phyloP scores from a whole-genome alignment of 805 yeast genomes.

The Sugiyamaella mastotermitis region DNA sequence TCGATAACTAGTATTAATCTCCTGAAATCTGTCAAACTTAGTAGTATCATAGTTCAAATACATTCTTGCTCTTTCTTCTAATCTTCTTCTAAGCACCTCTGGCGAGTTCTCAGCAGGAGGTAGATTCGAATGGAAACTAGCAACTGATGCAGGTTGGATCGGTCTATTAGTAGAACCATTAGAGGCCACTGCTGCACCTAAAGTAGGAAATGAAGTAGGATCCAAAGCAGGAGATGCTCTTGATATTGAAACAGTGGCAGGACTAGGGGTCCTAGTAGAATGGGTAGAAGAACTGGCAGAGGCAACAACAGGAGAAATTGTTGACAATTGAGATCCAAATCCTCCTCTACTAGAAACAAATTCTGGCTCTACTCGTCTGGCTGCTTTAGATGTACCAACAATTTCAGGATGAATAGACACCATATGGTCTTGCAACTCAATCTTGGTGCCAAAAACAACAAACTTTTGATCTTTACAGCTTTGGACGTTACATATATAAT shows the following conservation, averaged over 20 bases:
- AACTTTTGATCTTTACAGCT: conserved; percentile 82
- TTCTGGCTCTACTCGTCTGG: conserved; percentile 18
- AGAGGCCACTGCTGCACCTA: conserved; percentile 14
- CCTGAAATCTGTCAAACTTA: conserved; percentile 43
- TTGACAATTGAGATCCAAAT: conserved; percentile 58
- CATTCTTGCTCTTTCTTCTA: conserved; percentile 82
- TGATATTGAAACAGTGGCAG: conserved; percentile 4
- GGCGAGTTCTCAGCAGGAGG: conserved; percentile 26
- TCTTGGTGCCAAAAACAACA: conserved; percentile 82
- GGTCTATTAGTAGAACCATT: background rate
- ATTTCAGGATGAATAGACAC: conserved; percentile 69
- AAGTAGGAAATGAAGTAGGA: conserved; percentile 21
- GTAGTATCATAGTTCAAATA: conserved; percentile 52
- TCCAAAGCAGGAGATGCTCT: conserved; percentile 2
- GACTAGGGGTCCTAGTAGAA: conserved; percentile 7
- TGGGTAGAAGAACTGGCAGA: conserved; percentile 6
- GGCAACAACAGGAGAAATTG: conserved; percentile 35
- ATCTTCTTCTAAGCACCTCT: conserved; percentile 50
- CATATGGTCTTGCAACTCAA: conserved; percentile 86
- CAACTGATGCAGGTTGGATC: conserved; percentile 12
- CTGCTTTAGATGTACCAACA: conserved; percentile 36
- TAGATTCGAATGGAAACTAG: conserved; percentile 13
- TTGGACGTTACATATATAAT: conserved; percentile 71
- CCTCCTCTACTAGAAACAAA: conserved; percentile 20
- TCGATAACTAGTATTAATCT: conserved; percentile 43